Conservation (phyloP, 768 basidiomycete species). For the Boletus bicolor region DNA sequence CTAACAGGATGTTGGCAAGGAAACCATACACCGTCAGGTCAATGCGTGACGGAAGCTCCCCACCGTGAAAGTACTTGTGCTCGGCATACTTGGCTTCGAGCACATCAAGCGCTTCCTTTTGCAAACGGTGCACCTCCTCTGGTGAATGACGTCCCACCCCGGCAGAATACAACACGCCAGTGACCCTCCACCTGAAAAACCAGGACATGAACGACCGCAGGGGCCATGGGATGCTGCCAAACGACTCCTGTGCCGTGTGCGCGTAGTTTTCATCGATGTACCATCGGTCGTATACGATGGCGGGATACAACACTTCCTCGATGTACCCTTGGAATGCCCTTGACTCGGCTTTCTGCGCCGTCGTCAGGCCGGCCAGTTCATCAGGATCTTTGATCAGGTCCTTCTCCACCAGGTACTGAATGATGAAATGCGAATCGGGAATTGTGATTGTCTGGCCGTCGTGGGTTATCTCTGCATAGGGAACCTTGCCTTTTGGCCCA, state of each 20-base stretch:
- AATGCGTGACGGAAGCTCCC: constrained; percentile 26
- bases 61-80: constrained; percentile 27
- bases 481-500: constrained; percentile 34
- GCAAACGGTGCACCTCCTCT: constrained; percentile 30
- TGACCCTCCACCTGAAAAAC: constrained; percentile 21
- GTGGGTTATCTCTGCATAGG: constrained; percentile 30
- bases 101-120: constrained; percentile 30
- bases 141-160: constrained; percentile 34
- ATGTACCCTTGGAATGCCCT: constrained; percentile 34
- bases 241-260: constrained; percentile 9
- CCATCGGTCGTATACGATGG: constrained; percentile 33
- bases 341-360: constrained; percentile 30
- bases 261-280: constrained; percentile 26
- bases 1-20: constrained; percentile 28
- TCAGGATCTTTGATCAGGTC: constrained; percentile 29
- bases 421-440: constrained; percentile 35
- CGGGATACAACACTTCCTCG: constrained; percentile 30
- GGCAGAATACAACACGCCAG: constrained; percentile 12
- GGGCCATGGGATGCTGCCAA: constrained; percentile 16
- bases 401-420: constrained; percentile 28
- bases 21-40: constrained; percentile 31
- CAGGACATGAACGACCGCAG: constrained; percentile 24
- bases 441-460: constrained; percentile 18
- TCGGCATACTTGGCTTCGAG: constrained; percentile 28
- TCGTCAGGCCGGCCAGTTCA: constrained; percentile 23